Conservation (phyloP, 140 eudicot genomes). For the Erigeron philadelphicus region DNA sequence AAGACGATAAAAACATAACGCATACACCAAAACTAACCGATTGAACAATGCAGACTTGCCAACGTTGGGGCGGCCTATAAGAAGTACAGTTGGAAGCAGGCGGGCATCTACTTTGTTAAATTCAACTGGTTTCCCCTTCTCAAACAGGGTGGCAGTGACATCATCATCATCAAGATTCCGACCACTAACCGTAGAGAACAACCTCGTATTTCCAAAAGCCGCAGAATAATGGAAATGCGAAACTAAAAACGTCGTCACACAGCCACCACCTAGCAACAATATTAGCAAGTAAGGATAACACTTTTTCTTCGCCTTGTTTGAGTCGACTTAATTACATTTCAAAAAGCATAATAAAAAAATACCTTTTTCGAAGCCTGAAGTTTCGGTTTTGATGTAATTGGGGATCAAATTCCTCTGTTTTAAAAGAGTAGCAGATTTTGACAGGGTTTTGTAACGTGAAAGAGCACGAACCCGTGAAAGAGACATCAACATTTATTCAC, state of each 20-base stretch:
- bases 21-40: slow-evolving; percentile 42
- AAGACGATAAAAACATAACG: background rate
- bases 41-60: slow-evolving; percentile 95
- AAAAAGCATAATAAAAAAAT: too few relatives aligned
- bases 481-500: too few relatives aligned
- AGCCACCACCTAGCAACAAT: slow-evolving; percentile 31
- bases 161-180: slow-evolving; percentile 23
- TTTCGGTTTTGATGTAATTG: too few relatives aligned
- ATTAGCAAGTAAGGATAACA: background rate
- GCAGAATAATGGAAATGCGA: slow-evolving; percentile 13
- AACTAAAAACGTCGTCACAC: slow-evolving; percentile 12
- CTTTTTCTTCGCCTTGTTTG: background rate
- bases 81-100: slow-evolving; percentile 81
- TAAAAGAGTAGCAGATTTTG: too few relatives aligned
- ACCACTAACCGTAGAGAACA: slow-evolving; percentile 28
- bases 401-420: too few relatives aligned
- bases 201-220: slow-evolving; percentile 21
- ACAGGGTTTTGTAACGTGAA: too few relatives aligned
- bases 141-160: slow-evolving; percentile 23
- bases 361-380: too few relatives aligned
- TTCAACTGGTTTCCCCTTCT: slow-evolving; percentile 44
- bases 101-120: slow-evolving; percentile 62
- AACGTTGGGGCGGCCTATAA: slow-evolving; percentile 97
- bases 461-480: too few relatives aligned
- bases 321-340: too few relatives aligned